Percentiles rank a stretch among this genome's conserved stretches.
Conservation (phyloP, 371 early-diverging fungal species). For the Blastocladiella emersonii region DNA sequence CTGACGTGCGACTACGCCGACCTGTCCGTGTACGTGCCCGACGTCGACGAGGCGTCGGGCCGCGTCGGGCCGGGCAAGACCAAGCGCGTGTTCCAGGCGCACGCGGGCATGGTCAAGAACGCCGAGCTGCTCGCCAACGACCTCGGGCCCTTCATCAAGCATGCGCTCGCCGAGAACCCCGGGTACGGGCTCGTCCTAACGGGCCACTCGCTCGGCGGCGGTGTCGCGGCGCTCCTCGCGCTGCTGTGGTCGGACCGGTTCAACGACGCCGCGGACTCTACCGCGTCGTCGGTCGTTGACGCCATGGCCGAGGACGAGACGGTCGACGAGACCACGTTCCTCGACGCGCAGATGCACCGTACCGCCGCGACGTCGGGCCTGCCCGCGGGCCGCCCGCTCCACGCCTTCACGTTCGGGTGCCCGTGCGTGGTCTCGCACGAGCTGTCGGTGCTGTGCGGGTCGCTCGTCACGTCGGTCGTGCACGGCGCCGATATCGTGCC, state of each 20-base stretch:
- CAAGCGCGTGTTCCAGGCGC: slow-evolving; percentile 34
- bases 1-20: slow-evolving; percentile 63
- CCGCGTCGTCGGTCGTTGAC: not conserved
- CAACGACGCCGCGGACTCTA: not conserved
- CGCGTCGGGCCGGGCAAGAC: slow-evolving; percentile 9
- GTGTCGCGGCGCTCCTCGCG: slow-evolving; percentile 52
- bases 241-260: slow-evolving; percentile 54
- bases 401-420: slow-evolving; percentile 59
- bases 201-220: slow-evolving; percentile 70
- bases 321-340: not conserved
- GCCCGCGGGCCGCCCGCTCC: slow-evolving; percentile 39
- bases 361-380: slow-evolving; percentile 46
- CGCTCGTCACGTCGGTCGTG: slow-evolving; percentile 56
- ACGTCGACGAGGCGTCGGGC: slow-evolving; percentile 8
- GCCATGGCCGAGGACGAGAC: not conserved
- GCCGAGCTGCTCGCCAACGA: slow-evolving; percentile 47
- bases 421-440: slow-evolving; percentile 55
- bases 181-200: slow-evolving; percentile 61
- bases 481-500: slow-evolving; percentile 59
- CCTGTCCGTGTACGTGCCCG: slow-evolving; percentile 32
- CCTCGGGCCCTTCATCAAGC: slow-evolving; percentile 28
- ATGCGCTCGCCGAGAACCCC: slow-evolving; percentile 46
- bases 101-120: slow-evolving; percentile 63
- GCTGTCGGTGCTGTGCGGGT: slow-evolving; percentile 48
- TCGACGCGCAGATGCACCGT: slow-evolving; percentile 5